These are phyloP conservation scores for Lactifluus pinguis DNA, from an alignment of 768 basidiomycete species.

Conservation along the genomic window DNA sequence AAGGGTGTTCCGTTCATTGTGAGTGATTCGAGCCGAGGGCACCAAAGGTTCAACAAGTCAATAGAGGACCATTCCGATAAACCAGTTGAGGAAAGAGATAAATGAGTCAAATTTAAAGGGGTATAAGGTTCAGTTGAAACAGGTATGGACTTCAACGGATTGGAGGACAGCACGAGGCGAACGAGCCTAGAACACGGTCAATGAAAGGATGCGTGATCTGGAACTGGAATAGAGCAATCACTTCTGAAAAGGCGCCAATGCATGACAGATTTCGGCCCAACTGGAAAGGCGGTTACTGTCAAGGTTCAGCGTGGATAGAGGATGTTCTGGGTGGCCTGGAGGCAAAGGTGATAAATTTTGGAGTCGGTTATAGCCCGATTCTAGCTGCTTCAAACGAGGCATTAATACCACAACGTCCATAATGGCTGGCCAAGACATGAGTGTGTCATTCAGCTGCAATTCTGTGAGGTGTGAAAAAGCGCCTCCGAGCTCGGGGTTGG, in stretches of 20 bases:
- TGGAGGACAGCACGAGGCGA: slow-evolving; percentile 58
- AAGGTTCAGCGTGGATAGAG: slow-evolving; percentile 51
- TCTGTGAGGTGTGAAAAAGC: slow-evolving; percentile 50
- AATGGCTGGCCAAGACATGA: slow-evolving; percentile 65
- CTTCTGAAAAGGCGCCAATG: slow-evolving; percentile 20
- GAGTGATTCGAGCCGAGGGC: slow-evolving; percentile 54
- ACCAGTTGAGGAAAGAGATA: slow-evolving; percentile 56
- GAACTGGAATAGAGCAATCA: not conserved
- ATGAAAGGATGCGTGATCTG: not conserved
- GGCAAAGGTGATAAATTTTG: slow-evolving; percentile 22
- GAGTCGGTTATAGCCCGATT: slow-evolving; percentile 66
- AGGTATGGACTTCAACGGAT: slow-evolving; percentile 34
- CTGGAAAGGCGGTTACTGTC: slow-evolving; percentile 54
- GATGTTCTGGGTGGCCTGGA: slow-evolving; percentile 7
- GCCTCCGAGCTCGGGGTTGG: slow-evolving; percentile 25
- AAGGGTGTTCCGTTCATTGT: slow-evolving; percentile 58
- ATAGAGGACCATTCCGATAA: slow-evolving; percentile 52
- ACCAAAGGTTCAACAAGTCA: slow-evolving; percentile 60
- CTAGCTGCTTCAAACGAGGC: slow-evolving; percentile 46
- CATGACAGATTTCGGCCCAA: slow-evolving; percentile 44
- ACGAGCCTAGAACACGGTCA: slow-evolving; percentile 38
- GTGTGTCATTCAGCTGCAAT: slow-evolving; percentile 65
- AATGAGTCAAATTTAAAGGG: slow-evolving; percentile 38
- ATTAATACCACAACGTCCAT: slow-evolving; percentile 40
- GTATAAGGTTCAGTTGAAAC: slow-evolving; percentile 25